A percentile compares a stretch with the other conserved stretches of the same genome.
These are phyloP conservation scores for Dissoconium aciculare DNA, from an alignment of 2,329 filamentous ascomycete genomes.

Conservation along the genomic window DNA sequence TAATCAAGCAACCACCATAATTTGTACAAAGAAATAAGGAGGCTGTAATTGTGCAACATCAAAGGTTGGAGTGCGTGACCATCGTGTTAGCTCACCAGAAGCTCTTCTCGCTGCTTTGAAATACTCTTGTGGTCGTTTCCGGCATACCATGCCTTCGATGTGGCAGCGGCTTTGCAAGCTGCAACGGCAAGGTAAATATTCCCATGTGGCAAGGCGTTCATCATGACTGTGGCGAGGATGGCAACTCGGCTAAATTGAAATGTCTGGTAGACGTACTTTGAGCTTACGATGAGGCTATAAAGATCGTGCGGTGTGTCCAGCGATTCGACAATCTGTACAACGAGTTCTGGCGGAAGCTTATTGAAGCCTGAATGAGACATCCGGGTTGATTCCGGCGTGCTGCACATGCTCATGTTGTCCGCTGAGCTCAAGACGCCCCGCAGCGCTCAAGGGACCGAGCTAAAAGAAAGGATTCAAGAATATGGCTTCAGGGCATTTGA, in stretches of 20 bases:
- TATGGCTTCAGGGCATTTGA: too few relatives aligned
- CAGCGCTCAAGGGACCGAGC: too few relatives aligned
- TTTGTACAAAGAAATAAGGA: neutral
- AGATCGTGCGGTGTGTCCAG: neutral
- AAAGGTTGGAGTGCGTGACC: too few relatives aligned
- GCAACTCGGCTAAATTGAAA: neutral
- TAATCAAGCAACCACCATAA: slow-evolving; percentile 1
- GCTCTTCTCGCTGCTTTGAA: too few relatives aligned
- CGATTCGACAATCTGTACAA: neutral
- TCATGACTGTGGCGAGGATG: neutral
- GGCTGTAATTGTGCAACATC: neutral
- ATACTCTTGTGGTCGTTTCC: too few relatives aligned
- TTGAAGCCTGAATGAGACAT: too few relatives aligned
- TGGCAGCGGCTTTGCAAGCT: neutral
- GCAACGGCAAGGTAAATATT: neutral
- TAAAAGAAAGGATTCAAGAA: too few relatives aligned
- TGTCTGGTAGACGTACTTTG: neutral
- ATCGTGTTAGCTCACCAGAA: too few relatives aligned
- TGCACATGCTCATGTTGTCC: too few relatives aligned
- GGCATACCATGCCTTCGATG: slow-evolving; percentile 1
- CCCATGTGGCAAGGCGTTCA: slow-evolving; percentile 1
- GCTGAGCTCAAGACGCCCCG: too few relatives aligned
- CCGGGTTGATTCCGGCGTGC: too few relatives aligned
- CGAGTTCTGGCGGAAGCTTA: neutral
- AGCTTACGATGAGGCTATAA: neutral